Evolutionary conservation across 1,139 yeast species (phyloP), one percentile per base, ranked within the genome.

Genomic region (Yamadazyma sp.): DNA sequence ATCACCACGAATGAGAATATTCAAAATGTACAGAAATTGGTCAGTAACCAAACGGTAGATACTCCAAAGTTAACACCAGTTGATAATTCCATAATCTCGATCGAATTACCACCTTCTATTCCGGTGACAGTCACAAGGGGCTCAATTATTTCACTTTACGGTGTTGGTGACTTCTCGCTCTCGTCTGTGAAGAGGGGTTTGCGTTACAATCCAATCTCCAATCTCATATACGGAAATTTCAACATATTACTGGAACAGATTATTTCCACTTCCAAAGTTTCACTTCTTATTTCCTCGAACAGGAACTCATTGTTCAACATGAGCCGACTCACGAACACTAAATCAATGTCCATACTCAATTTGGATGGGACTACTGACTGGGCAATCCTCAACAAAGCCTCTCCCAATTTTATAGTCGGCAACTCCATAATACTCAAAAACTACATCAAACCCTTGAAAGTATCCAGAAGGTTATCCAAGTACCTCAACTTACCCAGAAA

Each of bases 291-390:
- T 25, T 46, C 66, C 28, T 45, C 59, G 22, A 53, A 42, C 14
- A 38, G 56, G 5, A 44, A 56, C 18, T 45, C 39, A n/a, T 50
- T 49, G 41, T 43, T 46, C 15, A 42, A 53, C 17, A 47, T 53
- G 24, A 38, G 44, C 22, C 46, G 49, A 20, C 27, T 51, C 2
- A 49, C 54, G 9, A 54, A 56, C 37, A 34, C 36, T 5, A 49
- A 45, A 28, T 36, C 53, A 2, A 30, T 50, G 4, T 46, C 52
- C 3, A 64, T 63, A 31, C 46, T 81, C 27, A 49, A 62, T 5
- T 55, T 81, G 41, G 84, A 81, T 46, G 87, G 87, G 1, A 60
- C 74, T 1, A 59, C 59, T 18, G 87, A 81, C 49, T 81, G 86
- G 85, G 83, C 83, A 1, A 44, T 81, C 3, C 61, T 81, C 34